Evolutionary conservation across 164 flowering plant species (phyloP), one percentile per base, ranked within the genome.

Genomic region (Dillenia turbinata): DNA sequence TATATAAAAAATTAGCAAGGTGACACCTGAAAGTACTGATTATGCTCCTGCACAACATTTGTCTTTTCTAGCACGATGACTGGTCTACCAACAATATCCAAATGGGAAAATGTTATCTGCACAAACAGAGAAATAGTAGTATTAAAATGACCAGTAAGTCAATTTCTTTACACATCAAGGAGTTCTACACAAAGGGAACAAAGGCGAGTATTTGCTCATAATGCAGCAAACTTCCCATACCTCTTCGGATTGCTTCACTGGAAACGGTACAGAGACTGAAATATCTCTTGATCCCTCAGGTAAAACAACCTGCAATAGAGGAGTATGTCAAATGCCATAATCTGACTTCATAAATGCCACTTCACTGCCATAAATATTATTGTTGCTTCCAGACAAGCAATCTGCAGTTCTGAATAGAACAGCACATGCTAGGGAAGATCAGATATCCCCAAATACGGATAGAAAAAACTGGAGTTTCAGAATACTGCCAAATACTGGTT

Each of bases 261-360:
- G 63, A 81, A 89, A 95, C 59, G 99, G 99, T 66, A 75, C 76
- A 64, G 90, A 76, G 59, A 83, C 84, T 63, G 92, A 84, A 44
- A 90, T 77, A 57, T 92, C 90, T 13, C 60, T 76, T 22, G 99
- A 89, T 1, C 99, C 99, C 76, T 95, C 97, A 9, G 99, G 99
- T 72, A 95, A 69, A 77, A 84, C 97, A 74, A 88, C 88, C 97
- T 95, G 85, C 57, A 74, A 61, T 24, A 3, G 44, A 62, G 59
- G 44, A 63, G 49, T 14, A 59, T 54, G 33, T 26, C 33, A 26
- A 26, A 26, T 26, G 33, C 33, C 2, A 26, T 26, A 26, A 26
- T 26, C 33, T 26, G 33, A 26, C 5, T 26, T 26, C 2, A 5
- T 26, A 26, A 26, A 26, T 26, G 33, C 4, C 33, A 26, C 5